A percentile compares a stretch with the other conserved stretches of the same genome.
Evolutionary conservation across 2,329 filamentous ascomycete species (phyloP).

Genomic region (Myriosclerotinia curreyana): DNA sequence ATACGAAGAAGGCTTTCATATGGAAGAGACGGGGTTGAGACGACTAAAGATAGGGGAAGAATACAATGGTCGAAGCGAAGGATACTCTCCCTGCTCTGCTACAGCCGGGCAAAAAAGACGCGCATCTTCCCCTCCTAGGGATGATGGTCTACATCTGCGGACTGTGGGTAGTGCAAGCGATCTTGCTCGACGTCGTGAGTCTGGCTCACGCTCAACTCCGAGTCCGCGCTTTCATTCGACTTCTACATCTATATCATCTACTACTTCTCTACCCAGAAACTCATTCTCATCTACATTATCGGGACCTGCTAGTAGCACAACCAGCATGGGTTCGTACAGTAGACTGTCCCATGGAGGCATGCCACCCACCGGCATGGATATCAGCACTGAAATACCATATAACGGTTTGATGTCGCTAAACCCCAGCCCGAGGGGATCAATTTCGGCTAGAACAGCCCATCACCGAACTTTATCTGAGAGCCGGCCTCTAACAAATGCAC

Average conservation of each 20-base stretch:
- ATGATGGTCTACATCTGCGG: conserved; percentile 43
- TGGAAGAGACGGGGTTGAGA: conserved; percentile 53
- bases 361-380: conserved; percentile 44
- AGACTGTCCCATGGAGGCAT: conserved; percentile 58
- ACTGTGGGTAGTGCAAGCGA: conserved; percentile 39
- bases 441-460: conserved; percentile 38
- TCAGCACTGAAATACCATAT: conserved; percentile 50
- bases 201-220: conserved; percentile 53
- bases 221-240: conserved; percentile 54
- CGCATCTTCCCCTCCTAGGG: conserved; percentile 59
- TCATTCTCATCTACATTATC: conserved; percentile 63
- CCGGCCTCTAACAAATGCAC: conserved; percentile 41
- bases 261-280: conserved; percentile 58
- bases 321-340: conserved; percentile 60
- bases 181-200: conserved; percentile 43
- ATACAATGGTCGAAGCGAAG: conserved; percentile 40
- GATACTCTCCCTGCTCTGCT: conserved; percentile 37
- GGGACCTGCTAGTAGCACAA: conserved; percentile 59
- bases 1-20: conserved; percentile 45
- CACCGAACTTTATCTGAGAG: conserved; percentile 42
- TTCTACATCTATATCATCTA: conserved; percentile 63
- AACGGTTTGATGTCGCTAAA: conserved; percentile 46
- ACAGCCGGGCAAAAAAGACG: conserved; percentile 58
- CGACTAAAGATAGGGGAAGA: conserved; percentile 52
- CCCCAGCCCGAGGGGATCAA: conserved; percentile 41